Evolutionary conservation across 352 stramenopile genomes (phyloP).

Genomic region (Globisporangium cederbergense): DNA sequence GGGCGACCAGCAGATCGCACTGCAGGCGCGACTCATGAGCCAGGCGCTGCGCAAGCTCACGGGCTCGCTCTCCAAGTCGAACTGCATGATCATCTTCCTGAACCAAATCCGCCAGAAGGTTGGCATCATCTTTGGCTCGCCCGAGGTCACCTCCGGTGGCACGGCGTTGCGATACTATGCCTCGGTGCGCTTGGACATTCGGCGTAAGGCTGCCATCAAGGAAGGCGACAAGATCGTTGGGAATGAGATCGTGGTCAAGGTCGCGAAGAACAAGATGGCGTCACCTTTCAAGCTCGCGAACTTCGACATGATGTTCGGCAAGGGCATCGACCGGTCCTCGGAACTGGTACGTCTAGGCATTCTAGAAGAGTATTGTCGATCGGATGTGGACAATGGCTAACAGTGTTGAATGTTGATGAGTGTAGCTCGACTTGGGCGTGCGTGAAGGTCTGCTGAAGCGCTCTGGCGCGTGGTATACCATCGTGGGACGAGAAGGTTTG

Average conservation of each 20-base stretch:
- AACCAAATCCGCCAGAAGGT: constrained; percentile 98
- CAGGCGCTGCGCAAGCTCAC: constrained; percentile 97
- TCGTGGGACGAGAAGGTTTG: constrained; percentile 59
- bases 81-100: constrained; percentile 97
- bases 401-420: background rate
- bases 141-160: constrained; percentile 94
- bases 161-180: constrained; percentile 85
- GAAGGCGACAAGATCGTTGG: constrained; percentile 90
- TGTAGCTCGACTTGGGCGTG: constrained; percentile 67
- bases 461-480: constrained; percentile 76
- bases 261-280: constrained; percentile 99
- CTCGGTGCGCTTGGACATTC: constrained; percentile 94
- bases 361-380: background rate
- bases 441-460: constrained; percentile 75
- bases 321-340: constrained; percentile 91
- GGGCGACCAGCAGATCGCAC: constrained; percentile 96
- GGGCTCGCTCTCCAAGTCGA: constrained; percentile 92
- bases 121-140: constrained; percentile 96
- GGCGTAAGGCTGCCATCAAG: constrained; percentile 91
- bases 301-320: constrained; percentile 98
- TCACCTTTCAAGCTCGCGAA: constrained; percentile 94
- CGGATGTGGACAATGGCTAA: background rate
- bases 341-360: constrained; percentile 49
- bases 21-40: constrained; percentile 97
- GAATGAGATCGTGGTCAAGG: constrained; percentile 97